A percentile compares a stretch with the other conserved stretches of the same genome.
phyloP scores from a whole-genome alignment of 78 protist species.

The Bigelowiella natans region DNA sequence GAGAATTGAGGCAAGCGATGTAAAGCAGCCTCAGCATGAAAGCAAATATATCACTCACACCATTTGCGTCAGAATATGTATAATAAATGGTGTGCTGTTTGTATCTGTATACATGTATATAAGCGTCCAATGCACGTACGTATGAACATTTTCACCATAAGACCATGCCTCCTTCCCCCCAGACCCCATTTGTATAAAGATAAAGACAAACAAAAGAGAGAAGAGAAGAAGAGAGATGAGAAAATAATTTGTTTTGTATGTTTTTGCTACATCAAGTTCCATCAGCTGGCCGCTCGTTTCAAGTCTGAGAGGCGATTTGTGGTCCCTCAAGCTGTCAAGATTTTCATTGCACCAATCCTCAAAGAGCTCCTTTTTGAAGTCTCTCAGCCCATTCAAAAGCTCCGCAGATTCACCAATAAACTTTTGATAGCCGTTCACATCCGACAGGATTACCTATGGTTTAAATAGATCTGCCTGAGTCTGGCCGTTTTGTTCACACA shows the following conservation, averaged over 20 bases:
- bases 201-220: too few species aligned
- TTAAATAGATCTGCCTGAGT: too few species aligned
- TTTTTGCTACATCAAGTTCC: background rate
- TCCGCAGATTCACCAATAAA: background rate
- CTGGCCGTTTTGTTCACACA: too few species aligned
- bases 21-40: background rate
- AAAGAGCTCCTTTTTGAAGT: background rate
- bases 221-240: too few species aligned
- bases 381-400: background rate
- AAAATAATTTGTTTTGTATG: too few species aligned
- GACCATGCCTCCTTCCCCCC: too few species aligned
- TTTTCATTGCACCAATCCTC: background rate
- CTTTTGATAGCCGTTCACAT: background rate
- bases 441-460: too few species aligned
- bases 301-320: background rate
- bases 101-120: too few species aligned
- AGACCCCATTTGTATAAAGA: too few species aligned
- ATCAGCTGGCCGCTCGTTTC: background rate
- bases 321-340: background rate
- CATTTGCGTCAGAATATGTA: background rate
- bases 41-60: background rate
- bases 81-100: background rate
- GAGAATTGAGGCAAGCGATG: background rate
- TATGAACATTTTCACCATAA: too few species aligned
- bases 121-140: too few species aligned